Evolutionary conservation across 768 basidiomycete genomes (phyloP).

Genomic region (Suillus subaureus): DNA sequence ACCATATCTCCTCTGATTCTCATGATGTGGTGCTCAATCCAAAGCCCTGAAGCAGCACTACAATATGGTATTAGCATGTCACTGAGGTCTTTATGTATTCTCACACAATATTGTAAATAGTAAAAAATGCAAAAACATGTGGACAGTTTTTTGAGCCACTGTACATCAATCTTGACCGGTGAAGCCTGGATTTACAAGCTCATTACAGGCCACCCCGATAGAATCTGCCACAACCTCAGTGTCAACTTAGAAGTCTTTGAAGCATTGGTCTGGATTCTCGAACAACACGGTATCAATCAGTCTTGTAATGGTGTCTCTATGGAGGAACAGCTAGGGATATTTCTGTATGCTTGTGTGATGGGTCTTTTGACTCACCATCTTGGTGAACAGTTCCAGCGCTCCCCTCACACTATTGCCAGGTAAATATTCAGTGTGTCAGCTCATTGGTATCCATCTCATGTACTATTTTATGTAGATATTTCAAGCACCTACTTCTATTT

Average conservation of each 20-base stretch:
- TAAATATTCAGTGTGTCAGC: background rate
- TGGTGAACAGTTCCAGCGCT: constrained; percentile 15
- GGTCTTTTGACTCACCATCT: constrained; percentile 12
- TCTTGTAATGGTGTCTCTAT: constrained; percentile 8
- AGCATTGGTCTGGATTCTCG: constrained; percentile 11
- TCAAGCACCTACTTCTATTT: constrained; percentile 10
- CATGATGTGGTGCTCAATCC: no score
- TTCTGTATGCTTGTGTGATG: constrained; percentile 17
- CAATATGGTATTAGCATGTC: no score
- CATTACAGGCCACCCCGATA: constrained; percentile 22
- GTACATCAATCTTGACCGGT: constrained; percentile 25
- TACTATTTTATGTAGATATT: constrained; percentile 15
- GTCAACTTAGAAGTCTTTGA: constrained; percentile 24
- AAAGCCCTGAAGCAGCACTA: no score
- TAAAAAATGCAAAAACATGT: no score
- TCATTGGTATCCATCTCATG: no score
- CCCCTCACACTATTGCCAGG: background rate
- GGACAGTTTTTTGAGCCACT: no score
- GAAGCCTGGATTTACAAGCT: constrained; percentile 25
- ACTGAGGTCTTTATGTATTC: no score
- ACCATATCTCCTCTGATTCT: no score
- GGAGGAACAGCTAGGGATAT: constrained; percentile 16
- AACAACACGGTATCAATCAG: background rate
- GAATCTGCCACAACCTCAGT: constrained; percentile 22
- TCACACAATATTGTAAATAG: no score